These are phyloP conservation scores for Arbutus unedo DNA, from an alignment of 148 eudicot genomes.

Conservation along the genomic window DNA sequence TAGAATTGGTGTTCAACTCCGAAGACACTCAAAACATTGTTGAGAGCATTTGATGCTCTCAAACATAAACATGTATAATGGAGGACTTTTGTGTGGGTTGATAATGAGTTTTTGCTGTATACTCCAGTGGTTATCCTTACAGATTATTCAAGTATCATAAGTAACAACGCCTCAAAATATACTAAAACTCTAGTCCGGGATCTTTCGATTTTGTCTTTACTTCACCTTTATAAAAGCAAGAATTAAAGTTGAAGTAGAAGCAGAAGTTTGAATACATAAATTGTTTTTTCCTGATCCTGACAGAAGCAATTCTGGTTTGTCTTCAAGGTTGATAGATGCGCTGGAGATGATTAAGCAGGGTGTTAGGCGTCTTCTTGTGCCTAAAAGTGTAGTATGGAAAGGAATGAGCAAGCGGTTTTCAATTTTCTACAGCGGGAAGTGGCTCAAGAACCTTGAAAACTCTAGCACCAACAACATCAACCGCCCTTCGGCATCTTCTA, in stretches of 20 bases:
- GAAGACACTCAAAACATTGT: background rate
- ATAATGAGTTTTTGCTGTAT: background rate
- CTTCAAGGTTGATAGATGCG: slow-evolving; percentile 87
- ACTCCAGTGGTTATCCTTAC: background rate
- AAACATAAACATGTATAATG: background rate
- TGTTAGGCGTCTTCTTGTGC: slow-evolving; percentile 81
- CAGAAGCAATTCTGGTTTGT: slow-evolving; percentile 9
- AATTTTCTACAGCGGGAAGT: slow-evolving; percentile 73
- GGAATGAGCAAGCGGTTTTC: slow-evolving; percentile 93
- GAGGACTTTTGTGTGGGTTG: background rate
- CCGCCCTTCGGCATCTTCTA: slow-evolving; percentile 51
- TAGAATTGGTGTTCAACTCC: background rate
- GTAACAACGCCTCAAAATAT: background rate
- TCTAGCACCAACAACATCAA: slow-evolving; percentile 30
- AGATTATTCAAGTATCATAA: background rate
- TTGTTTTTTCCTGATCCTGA: background rate
- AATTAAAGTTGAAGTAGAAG: background rate
- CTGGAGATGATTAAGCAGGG: slow-evolving; percentile 97
- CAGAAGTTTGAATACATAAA: background rate
- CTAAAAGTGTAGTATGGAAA: slow-evolving; percentile 75
- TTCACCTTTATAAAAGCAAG: background rate
- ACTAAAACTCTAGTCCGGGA: background rate
- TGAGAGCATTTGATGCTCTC: background rate
- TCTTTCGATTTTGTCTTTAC: background rate
- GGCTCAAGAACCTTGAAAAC: slow-evolving; percentile 65